Base-by-base conservation (phyloP, 495 filamentous ascomycete species). In the Talaromyces proteolyticus region DNA sequence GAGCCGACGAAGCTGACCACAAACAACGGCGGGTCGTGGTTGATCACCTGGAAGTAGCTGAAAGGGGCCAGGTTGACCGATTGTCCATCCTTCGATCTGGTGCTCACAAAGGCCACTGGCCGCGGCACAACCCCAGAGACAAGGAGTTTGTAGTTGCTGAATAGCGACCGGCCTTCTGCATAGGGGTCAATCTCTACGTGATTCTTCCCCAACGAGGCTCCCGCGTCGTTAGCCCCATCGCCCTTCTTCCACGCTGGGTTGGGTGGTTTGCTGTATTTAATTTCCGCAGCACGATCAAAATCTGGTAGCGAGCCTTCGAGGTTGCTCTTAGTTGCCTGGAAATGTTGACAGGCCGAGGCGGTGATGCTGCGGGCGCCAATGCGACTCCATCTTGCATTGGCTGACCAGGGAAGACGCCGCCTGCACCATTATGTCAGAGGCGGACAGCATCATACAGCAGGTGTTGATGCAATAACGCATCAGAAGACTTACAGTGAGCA, bases 21-120 rank as follows among this genome's bases (percentile, higher is more conserved):
- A 68, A 97, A 94, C 22, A 95, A 72, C 1, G 93, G 93, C 2
- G 93, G 92, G 63, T 96, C 92, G 61, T 94, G 89, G 58, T 84
- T 83, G 55, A 96, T 77, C 8, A 96, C 61, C 51, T 89, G 79
- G 53, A 89, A 85, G 70, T 93, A 96, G 54, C 78, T 85, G 72
- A 91, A 95, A 0, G 91, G 91, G 1, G 92, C 87, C 4, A 97
- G 76, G 66, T 97, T 97, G 3, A 74, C 75, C 53, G 74, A 69
- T 20, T 42, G 67, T 38, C 76, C 82, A 59, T 85, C 81, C 50
- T 73, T 70, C 8, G 72, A 77, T 24, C 69, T 64, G n/a, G 81
- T 86, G 53, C 75, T 78, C 36, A 84, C 65, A 25, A 85, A 80
- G 8, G 80, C 81, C 53, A 86, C 79, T 2, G 92, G 93, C 18